Conservation (phyloP, 2,329 filamentous ascomycete genomes). For the Nemania sp. region DNA sequence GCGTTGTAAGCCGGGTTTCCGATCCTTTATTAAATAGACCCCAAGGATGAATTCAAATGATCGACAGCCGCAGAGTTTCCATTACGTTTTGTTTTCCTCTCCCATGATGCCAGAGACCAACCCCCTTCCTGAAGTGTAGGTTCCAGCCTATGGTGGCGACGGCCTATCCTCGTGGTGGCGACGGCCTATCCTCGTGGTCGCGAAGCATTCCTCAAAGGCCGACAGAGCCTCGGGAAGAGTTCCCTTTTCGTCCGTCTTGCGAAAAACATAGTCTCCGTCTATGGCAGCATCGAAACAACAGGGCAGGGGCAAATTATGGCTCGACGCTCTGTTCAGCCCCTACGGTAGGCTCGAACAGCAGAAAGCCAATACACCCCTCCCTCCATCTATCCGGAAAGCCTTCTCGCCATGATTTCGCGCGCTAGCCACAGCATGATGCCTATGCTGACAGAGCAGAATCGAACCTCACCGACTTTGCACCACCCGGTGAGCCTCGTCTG, state of each 20-base stretch:
- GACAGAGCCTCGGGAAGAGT: constrained; percentile 12
- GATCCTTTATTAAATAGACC: constrained; percentile 24
- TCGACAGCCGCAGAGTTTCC: constrained; percentile 23
- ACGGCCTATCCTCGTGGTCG: constrained; percentile 13
- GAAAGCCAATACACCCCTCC: neutral
- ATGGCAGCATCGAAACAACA: constrained; percentile 15
- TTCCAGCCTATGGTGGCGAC: constrained; percentile 15
- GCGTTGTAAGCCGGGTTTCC: constrained; percentile 22
- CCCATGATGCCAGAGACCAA: neutral
- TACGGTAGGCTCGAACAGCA: too few species aligned
- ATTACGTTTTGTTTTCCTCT: constrained; percentile 23
- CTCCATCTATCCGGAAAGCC: neutral
- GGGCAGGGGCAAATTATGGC: constrained; percentile 10
- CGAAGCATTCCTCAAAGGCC: neutral
- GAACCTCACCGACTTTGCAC: neutral
- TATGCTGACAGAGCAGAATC: neutral
- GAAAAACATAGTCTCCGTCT: neutral
- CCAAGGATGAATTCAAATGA: constrained; percentile 21
- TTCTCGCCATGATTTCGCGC: neutral
- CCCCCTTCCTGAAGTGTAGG: neutral
- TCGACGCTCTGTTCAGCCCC: neutral
- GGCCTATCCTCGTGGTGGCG: constrained; percentile 12
- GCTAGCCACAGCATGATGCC: neutral
- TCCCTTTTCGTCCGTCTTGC: constrained; percentile 16
- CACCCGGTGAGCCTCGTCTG: constrained; percentile 6